Evolutionary conservation across 2,329 filamentous ascomycete species (phyloP).

Genomic region (Fonsecaea nubica): DNA sequence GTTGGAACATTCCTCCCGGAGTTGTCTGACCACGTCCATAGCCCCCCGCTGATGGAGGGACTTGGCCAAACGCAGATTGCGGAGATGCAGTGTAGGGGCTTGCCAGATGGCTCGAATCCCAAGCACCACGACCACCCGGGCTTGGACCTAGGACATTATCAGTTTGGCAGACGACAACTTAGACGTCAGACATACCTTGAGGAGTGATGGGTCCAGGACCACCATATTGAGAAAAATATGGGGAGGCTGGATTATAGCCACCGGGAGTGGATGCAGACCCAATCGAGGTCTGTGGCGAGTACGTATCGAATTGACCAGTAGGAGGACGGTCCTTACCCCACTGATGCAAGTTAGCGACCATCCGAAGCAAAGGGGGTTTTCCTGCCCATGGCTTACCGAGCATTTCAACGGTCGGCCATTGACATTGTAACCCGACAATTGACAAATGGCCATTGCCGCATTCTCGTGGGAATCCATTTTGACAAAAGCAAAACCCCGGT

Average conservation of each 20-base stretch:
- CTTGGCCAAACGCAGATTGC: slow-evolving; percentile 64
- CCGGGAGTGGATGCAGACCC: slow-evolving; percentile 70
- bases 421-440: slow-evolving; percentile 96
- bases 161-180: slow-evolving; percentile 51
- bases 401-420: slow-evolving; percentile 97
- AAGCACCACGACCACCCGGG: slow-evolving; percentile 62
- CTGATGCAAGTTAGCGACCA: slow-evolving; percentile 59
- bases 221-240: slow-evolving; percentile 93
- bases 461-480: slow-evolving; percentile 99
- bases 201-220: slow-evolving; percentile 66
- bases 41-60: slow-evolving; percentile 75
- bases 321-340: slow-evolving; percentile 99
- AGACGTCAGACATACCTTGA: slow-evolving; percentile 27
- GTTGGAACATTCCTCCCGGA: slow-evolving; percentile 34
- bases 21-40: slow-evolving; percentile 73
- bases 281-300: slow-evolving; percentile 78
- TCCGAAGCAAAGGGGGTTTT: slow-evolving; percentile 23
- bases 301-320: slow-evolving; percentile 80
- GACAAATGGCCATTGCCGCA: slow-evolving; percentile 96
- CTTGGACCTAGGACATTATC: slow-evolving; percentile 55
- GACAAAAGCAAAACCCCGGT: slow-evolving; percentile 96
- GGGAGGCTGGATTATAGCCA: slow-evolving; percentile 75
- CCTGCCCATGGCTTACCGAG: slow-evolving; percentile 73
- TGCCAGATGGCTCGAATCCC: slow-evolving; percentile 57
- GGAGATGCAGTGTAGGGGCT: slow-evolving; percentile 58